Evolutionary conservation across 2,329 filamentous ascomycete species (phyloP).

Genomic region (Aspergillus sp.): DNA sequence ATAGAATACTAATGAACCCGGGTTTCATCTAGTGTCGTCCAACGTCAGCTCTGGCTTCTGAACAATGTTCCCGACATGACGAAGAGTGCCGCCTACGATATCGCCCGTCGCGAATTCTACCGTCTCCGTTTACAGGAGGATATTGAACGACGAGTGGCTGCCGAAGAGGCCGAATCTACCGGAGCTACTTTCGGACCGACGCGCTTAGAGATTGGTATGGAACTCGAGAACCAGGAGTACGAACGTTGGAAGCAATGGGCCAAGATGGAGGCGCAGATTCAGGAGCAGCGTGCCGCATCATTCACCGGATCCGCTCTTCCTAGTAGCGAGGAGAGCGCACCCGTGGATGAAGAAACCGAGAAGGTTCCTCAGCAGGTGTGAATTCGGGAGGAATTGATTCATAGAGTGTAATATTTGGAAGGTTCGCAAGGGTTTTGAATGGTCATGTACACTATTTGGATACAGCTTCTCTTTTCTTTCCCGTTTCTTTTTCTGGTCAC

Average conservation of each 20-base stretch:
- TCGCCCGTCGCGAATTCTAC: constrained; percentile 88
- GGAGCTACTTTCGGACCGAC: constrained; percentile 87
- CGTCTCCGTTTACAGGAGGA: constrained; percentile 76
- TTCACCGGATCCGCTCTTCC: constrained; percentile 39
- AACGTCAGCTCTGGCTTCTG: constrained; percentile 86
- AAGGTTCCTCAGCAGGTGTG: constrained; percentile 3
- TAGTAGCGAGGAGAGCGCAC: constrained; percentile 31
- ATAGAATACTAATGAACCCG: constrained; percentile 10
- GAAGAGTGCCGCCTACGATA: constrained; percentile 74
- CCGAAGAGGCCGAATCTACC: constrained; percentile 80
- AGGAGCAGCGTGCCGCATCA: constrained; percentile 48
- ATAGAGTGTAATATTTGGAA: neutral
- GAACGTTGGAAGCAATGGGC: constrained; percentile 88
- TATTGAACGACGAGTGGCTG: constrained; percentile 74
- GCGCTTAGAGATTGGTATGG: constrained; percentile 72
- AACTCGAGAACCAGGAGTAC: constrained; percentile 74
- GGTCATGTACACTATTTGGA: neutral
- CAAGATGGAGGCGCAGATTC: constrained; percentile 47
- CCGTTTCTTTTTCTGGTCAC: neutral
- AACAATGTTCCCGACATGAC: constrained; percentile 58
- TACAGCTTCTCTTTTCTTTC: neutral
- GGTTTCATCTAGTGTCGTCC: constrained; percentile 67
- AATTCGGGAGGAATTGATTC: neutral
- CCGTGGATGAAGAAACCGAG: constrained; percentile 21
- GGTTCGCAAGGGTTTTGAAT: neutral